Conservation (phyloP, 75 land plant species). For the Picea sitchensis region DNA sequence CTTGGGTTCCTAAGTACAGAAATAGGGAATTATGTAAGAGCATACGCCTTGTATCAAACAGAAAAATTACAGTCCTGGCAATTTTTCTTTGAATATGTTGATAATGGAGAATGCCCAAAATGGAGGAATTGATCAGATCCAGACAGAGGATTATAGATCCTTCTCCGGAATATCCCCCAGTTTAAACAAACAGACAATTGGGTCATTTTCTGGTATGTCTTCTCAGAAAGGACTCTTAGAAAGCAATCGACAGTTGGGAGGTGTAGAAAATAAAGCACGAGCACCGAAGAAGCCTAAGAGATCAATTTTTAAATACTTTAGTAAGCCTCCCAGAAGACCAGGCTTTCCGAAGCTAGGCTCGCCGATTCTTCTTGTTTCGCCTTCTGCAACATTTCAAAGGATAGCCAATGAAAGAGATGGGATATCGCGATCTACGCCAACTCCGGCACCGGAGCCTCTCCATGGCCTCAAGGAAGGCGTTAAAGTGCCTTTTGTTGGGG, state of each 20-base stretch:
- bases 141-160: background rate
- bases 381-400: constrained; percentile 45
- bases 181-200: background rate
- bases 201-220: background rate
- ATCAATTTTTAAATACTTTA: background rate
- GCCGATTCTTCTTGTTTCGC: constrained; percentile 20
- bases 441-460: too few relatives aligned
- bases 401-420: constrained; percentile 52
- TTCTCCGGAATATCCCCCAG: background rate
- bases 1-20: background rate
- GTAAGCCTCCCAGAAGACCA: background rate
- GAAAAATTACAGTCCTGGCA: background rate
- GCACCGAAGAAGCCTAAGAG: background rate
- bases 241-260: background rate
- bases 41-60: background rate
- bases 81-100: background rate
- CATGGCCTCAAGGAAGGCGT: constrained; percentile 14
- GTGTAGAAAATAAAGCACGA: background rate
- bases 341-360: constrained; percentile 16
- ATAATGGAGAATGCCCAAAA: background rate
- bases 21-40: background rate
- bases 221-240: background rate
- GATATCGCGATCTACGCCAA: constrained; percentile 16
- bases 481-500: constrained; percentile 41
- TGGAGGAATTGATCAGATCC: background rate